Base-by-base conservation (phyloP, 2,329 filamentous ascomycete genomes). In the Stachybotrys echinatus region DNA sequence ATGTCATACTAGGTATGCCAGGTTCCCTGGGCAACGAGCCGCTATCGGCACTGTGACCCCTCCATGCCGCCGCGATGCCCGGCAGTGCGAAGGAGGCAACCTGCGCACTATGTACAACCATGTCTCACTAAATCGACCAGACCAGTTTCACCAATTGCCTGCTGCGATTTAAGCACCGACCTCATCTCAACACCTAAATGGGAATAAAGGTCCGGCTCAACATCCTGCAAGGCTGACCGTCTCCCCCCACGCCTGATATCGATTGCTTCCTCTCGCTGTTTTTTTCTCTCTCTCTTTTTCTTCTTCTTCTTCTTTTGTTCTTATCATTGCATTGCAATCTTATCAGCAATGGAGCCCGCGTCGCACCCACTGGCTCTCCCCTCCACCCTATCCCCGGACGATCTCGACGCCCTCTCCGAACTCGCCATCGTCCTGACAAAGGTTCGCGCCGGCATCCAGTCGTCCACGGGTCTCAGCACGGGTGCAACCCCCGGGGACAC, bases 321-420 rank as follows among this genome's bases (percentile, higher is more conserved):
- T n/a, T n/a, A n/a, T n/a, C n/a, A n/a, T n/a, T n/a, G n/a, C n/a
- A n/a, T n/a, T n/a, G n/a, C n/a, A n/a, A n/a, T n/a, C n/a, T n/a
- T n/a, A 14, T 14, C 27, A 5, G 14, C 27, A 8, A 34, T 34
- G 27, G 27, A 34, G 27, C 14, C 27, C 27, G 27, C 27, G 27
- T 59, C 70, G 45, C 74, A 70, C 61, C 73, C 70, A 20, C 74
- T 78, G 62, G 72, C 74, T 54, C 72, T 81, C 51, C 78, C 85
- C 27, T 71, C 80, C 3, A 83, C 86, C 50, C 87, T 94, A 54
- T 81, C 88, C 46, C 88, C 92, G 23, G 86, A 92, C 67, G 83
- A 84, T 46, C 89, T 96, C 72, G 92, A 96, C 73, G 83, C 90
- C 58, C 80, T 95, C 48, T 89, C 91, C 22, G 84, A 91, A 61